Evolutionary conservation across 208 protist genomes (phyloP).

Genomic region (Crithidia expoeki): DNA sequence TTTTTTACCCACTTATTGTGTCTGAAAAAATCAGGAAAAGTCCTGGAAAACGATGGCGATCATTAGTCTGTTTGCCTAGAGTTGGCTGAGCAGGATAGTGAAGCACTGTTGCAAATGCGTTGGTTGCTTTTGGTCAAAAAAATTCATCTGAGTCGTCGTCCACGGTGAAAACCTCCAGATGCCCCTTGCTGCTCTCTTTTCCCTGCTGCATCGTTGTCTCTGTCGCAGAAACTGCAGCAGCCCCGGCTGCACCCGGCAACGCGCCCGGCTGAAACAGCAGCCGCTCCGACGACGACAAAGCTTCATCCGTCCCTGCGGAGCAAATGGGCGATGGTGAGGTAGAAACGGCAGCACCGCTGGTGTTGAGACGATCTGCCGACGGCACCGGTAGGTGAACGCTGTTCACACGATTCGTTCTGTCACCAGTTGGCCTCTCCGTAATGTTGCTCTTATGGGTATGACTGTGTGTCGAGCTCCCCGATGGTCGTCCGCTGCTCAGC

Average conservation of each 20-base stretch:
- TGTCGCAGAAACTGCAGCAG: too few species aligned
- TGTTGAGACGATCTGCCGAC: conserved; percentile 1
- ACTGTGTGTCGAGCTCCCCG: neutral
- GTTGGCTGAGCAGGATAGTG: too few species aligned
- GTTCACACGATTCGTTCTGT: neutral
- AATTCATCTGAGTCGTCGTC: conserved; percentile 38
- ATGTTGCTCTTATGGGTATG: neutral
- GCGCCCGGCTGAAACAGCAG: conserved; percentile 15
- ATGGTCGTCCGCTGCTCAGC: conserved; percentile 27
- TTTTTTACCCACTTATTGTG: too few species aligned
- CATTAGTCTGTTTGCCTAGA: too few species aligned
- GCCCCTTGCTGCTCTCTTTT: conserved; percentile 21
- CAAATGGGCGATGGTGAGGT: conserved; percentile 5
- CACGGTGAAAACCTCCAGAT: conserved; percentile 30
- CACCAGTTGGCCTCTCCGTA: neutral
- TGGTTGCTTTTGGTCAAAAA: too few species aligned
- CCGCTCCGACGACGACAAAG: conserved; percentile 33
- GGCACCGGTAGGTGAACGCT: neutral
- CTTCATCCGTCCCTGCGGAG: conserved; percentile 16
- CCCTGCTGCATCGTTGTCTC: neutral
- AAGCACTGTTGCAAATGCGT: too few species aligned
- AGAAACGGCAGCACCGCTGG: conserved; percentile 11
- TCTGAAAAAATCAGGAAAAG: too few species aligned
- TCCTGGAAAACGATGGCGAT: too few species aligned
- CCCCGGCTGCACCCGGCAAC: neutral